phyloP scores from a whole-genome alignment of 805 yeast species.

The Candida ovalis region DNA sequence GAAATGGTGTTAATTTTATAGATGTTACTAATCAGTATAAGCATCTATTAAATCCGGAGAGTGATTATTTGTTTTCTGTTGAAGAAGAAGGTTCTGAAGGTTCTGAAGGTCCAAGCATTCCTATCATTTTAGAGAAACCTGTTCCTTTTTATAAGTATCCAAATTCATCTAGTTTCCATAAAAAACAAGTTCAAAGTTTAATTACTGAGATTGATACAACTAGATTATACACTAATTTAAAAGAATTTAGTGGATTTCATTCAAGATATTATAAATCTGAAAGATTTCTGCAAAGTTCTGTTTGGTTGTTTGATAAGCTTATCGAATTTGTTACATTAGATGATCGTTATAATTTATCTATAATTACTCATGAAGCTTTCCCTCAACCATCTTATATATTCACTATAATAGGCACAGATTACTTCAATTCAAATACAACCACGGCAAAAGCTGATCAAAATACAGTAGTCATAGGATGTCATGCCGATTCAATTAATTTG shows the following conservation, averaged over 20 bases:
- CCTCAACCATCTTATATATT: slow-evolving; percentile 21
- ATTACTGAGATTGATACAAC: slow-evolving; percentile 7
- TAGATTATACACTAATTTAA: slow-evolving; percentile 8
- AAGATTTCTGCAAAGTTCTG: slow-evolving; percentile 63
- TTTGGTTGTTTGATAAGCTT: slow-evolving; percentile 53
- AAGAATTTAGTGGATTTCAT: slow-evolving; percentile 30
- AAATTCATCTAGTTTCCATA: slow-evolving; percentile 30
- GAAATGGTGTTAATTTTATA: slow-evolving; percentile 35
- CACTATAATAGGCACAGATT: slow-evolving; percentile 9
- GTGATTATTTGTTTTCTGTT: background rate
- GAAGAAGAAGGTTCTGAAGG: background rate
- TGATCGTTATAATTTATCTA: slow-evolving; percentile 13
- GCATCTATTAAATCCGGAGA: slow-evolving; percentile 1
- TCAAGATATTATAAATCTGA: slow-evolving; percentile 77
- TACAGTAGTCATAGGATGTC: slow-evolving; percentile 76
- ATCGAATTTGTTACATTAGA: slow-evolving; percentile 1
- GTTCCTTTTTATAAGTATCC: slow-evolving; percentile 51
- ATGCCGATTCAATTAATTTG: slow-evolving; percentile 77
- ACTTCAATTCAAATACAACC: too few species aligned
- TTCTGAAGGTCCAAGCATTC: background rate
- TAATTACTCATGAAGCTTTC: slow-evolving; percentile 13
- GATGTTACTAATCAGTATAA: slow-evolving; percentile 34
- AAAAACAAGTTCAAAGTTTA: slow-evolving; percentile 33
- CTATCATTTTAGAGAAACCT: slow-evolving; percentile 6
- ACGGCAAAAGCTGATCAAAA: slow-evolving; percentile 22